Conservation (phyloP, 148 eudicot species). For the Pouteria glomerata region DNA sequence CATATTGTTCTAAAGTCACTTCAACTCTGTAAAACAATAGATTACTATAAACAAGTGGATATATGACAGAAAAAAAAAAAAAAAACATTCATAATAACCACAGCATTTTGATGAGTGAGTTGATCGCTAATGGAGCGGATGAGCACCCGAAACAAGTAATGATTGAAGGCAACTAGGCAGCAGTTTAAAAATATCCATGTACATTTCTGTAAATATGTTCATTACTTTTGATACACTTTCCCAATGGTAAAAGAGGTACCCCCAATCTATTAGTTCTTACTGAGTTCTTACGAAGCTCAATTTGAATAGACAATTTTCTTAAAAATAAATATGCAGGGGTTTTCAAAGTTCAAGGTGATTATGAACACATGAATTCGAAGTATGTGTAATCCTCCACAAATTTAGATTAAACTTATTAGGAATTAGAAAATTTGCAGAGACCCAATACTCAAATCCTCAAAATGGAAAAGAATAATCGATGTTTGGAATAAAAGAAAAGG, state of each 20-base stretch:
- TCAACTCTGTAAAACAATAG: constrained; percentile 9
- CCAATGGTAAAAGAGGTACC: not conserved
- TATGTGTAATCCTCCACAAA: not conserved
- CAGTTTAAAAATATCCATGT: not conserved
- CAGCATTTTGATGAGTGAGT: not conserved
- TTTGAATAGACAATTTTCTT: not conserved
- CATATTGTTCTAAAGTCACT: constrained; percentile 25
- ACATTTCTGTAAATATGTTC: not conserved
- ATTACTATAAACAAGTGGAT: not conserved
- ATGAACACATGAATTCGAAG: not conserved
- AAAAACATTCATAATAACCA: not conserved
- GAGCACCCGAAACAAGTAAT: not conserved
- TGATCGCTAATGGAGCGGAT: not conserved
- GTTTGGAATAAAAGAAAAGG: not conserved
- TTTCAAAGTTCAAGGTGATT: not conserved
- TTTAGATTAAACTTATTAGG: not conserved
- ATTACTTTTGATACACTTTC: not conserved
- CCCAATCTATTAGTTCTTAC: not conserved
- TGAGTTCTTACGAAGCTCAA: not conserved
- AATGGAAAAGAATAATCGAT: not conserved
- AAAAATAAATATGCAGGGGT: not conserved
- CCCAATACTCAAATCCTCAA: not conserved
- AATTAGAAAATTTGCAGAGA: not conserved
- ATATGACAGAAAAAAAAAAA: not conserved
- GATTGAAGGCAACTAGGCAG: not conserved